Evolutionary conservation across 805 yeast genomes (phyloP).

Genomic region (Wickerhamiella lipophila): DNA sequence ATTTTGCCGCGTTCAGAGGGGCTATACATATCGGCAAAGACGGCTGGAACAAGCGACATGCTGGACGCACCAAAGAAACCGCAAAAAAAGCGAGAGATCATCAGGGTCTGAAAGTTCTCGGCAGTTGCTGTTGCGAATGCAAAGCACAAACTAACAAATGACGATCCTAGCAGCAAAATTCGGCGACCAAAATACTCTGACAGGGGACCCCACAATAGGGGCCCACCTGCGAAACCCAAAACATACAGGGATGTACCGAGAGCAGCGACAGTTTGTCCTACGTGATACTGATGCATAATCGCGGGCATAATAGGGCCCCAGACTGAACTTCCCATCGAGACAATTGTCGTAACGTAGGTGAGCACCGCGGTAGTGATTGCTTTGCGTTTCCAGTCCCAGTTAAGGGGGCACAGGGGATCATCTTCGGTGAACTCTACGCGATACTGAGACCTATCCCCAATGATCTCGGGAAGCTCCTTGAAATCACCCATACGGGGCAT

Average conservation of each 20-base stretch:
- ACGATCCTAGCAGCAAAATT: conserved; percentile 38
- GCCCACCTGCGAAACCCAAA: conserved; percentile 57
- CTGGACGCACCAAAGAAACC: conserved; percentile 74
- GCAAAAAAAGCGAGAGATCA: conserved; percentile 63
- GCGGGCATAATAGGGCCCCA: conserved; percentile 31
- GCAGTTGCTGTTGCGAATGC: conserved; percentile 60
- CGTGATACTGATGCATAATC: conserved; percentile 23
- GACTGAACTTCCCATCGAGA: conserved; percentile 8
- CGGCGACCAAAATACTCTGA: conserved; percentile 42
- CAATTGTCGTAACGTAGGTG: conserved; percentile 15
- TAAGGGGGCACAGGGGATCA: conserved; percentile 33
- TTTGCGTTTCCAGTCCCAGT: conserved; percentile 20
- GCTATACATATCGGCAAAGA: conserved; percentile 64
- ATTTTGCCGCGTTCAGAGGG: conserved; percentile 56
- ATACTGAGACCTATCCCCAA: conserved; percentile 9
- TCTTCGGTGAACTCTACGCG: conserved; percentile 13
- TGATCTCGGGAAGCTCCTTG: conserved; percentile 5
- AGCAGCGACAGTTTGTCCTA: conserved; percentile 33
- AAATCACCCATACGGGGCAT: conserved; percentile 11
- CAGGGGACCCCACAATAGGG: conserved; percentile 50
- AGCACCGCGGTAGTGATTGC: background rate
- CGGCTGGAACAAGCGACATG: conserved; percentile 68
- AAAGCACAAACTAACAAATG: conserved; percentile 42
- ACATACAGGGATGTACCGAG: conserved; percentile 48
- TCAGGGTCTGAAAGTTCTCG: conserved; percentile 55